A percentile compares a stretch with the other conserved stretches of the same genome.
Conservation (phyloP, 1,284 basidiomycete species). For the Lentinula novae-zelandiae region DNA sequence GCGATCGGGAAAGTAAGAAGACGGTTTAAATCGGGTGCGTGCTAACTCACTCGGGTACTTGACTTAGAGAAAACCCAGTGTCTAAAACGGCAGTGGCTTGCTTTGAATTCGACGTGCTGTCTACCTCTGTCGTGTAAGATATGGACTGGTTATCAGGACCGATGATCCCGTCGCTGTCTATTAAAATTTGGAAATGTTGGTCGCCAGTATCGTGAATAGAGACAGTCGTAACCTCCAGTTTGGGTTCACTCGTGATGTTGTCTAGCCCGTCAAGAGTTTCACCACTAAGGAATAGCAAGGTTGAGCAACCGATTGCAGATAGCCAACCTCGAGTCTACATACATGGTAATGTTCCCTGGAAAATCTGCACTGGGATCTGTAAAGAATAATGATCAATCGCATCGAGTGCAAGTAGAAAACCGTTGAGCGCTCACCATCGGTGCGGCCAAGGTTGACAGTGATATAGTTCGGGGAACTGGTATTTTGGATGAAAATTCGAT, state of each 20-base stretch:
- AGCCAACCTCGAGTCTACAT: neutral
- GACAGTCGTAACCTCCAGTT: slow-evolving; percentile 36
- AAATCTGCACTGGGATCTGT: slow-evolving; percentile 37
- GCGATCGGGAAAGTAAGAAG: slow-evolving; percentile 3
- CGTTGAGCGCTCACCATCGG: slow-evolving; percentile 24
- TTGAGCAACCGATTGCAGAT: neutral
- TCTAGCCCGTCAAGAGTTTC: slow-evolving; percentile 39
- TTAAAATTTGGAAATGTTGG: slow-evolving; percentile 51
- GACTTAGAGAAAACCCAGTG: slow-evolving; percentile 65
- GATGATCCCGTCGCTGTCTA: slow-evolving; percentile 49
- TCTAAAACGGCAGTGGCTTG: slow-evolving; percentile 61
- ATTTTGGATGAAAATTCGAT: slow-evolving; percentile 62
- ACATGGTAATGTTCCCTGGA: slow-evolving; percentile 43
- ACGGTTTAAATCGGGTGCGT: neutral
- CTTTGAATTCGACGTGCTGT: slow-evolving; percentile 34
- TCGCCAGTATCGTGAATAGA: slow-evolving; percentile 26
- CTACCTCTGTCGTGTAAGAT: slow-evolving; percentile 38
- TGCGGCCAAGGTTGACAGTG: slow-evolving; percentile 49
- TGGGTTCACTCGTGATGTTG: slow-evolving; percentile 38
- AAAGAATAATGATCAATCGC: neutral
- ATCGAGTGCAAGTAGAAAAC: neutral
- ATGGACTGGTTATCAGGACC: slow-evolving; percentile 46
- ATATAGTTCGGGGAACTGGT: slow-evolving; percentile 52
- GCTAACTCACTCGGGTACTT: slow-evolving; percentile 47
- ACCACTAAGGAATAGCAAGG: slow-evolving; percentile 20